A percentile compares a stretch with the other conserved stretches of the same genome.
Conservation (phyloP, 2,329 filamentous ascomycete species). For the Cercospora sp. region DNA sequence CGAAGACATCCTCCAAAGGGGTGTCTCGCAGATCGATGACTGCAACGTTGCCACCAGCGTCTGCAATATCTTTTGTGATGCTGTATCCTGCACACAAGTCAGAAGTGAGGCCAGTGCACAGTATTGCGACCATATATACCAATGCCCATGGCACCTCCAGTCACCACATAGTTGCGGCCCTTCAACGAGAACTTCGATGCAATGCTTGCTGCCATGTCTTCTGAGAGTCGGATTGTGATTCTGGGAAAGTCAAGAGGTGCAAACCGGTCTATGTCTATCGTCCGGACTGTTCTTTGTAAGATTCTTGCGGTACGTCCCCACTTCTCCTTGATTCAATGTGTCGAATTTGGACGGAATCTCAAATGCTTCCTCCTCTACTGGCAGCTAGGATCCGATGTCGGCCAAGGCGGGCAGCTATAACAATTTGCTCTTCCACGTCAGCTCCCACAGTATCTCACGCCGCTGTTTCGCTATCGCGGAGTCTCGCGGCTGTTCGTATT, state of each 20-base stretch:
- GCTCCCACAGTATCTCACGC: neutral
- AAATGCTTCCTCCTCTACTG: neutral
- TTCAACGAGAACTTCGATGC: slow-evolving; percentile 29
- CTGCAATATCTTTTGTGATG: slow-evolving; percentile 33
- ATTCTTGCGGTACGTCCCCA: neutral
- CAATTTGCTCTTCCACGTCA: neutral
- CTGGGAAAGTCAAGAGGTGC: neutral
- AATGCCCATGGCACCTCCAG: slow-evolving; percentile 34
- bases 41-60: slow-evolving; percentile 53
- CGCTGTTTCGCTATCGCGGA: slow-evolving; percentile 1
- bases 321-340: neutral
- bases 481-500: neutral
- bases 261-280: neutral
- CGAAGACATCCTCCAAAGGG: slow-evolving; percentile 32
- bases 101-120: neutral
- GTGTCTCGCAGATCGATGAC: slow-evolving; percentile 58
- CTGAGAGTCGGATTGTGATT: neutral
- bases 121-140: slow-evolving; percentile 8
- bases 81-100: slow-evolving; percentile 22
- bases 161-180: slow-evolving; percentile 32
- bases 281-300: neutral
- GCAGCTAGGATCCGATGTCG: slow-evolving; percentile 7
- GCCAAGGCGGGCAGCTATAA: neutral
- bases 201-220: slow-evolving; percentile 16
- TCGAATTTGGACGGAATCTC: neutral